Evolutionary conservation across 192 early-diverging fungal genomes (phyloP).

Genomic region (Coemansia guatemalensis): DNA sequence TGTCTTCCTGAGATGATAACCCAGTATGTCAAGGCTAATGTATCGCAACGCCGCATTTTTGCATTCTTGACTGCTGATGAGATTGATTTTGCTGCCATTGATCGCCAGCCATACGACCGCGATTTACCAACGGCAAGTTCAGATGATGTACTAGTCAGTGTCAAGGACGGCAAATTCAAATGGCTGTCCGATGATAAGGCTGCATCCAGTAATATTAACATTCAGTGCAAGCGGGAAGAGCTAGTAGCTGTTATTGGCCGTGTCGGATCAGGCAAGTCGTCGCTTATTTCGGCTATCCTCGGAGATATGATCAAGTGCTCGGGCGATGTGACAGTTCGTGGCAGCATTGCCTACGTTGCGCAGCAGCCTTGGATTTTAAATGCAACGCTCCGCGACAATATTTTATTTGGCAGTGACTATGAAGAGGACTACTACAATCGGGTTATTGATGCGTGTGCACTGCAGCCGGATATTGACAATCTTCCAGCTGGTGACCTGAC

Average conservation of each 20-base stretch:
- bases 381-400: no score
- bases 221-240: constrained; percentile 47
- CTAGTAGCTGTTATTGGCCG: constrained; percentile 62
- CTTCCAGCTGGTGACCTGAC: constrained; percentile 58
- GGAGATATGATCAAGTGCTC: no score
- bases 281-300: no score
- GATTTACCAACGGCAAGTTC: constrained; percentile 11
- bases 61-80: constrained; percentile 40
- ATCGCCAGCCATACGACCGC: no score
- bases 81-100: constrained; percentile 36
- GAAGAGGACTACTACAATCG: constrained; percentile 56
- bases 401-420: constrained; percentile 61
- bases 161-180: constrained; percentile 47
- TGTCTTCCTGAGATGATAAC: constrained; percentile 26
- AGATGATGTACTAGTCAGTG: constrained; percentile 30
- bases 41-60: constrained; percentile 33
- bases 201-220: constrained; percentile 40
- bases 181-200: constrained; percentile 50
- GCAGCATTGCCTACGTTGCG: no score
- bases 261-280: no score
- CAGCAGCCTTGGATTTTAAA: no score
- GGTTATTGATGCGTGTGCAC: constrained; percentile 59
- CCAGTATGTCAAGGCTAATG: constrained; percentile 33
- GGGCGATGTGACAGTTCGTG: no score
- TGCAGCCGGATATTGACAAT: constrained; percentile 57